Percentiles rank a stretch among this genome's conserved stretches.
phyloP scores from a whole-genome alignment of 2,329 filamentous ascomycete species.

The Bipolaris victoriae region DNA sequence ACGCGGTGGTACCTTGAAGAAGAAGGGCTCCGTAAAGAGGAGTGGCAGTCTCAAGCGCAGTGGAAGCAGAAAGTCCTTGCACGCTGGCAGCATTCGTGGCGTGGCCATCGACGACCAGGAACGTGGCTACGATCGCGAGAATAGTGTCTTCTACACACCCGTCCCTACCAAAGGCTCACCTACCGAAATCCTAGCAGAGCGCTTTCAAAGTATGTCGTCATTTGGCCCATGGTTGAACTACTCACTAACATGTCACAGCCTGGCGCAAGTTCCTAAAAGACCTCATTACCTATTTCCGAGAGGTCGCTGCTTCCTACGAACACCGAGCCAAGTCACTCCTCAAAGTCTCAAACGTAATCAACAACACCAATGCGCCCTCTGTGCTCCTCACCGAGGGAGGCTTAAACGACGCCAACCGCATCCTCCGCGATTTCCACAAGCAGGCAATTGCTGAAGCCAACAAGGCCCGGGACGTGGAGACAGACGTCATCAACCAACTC shows the following conservation, averaged over 20 bases:
- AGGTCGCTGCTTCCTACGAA: slow-evolving; percentile 90
- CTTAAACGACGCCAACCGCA: slow-evolving; percentile 83
- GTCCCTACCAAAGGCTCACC: slow-evolving; percentile 87
- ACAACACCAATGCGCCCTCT: slow-evolving; percentile 76
- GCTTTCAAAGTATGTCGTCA: slow-evolving; percentile 78
- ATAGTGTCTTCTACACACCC: slow-evolving; percentile 88
- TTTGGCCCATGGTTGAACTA: not conserved
- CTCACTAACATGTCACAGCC: slow-evolving; percentile 59
- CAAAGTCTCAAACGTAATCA: slow-evolving; percentile 83
- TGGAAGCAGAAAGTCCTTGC: slow-evolving; percentile 79
- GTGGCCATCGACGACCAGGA: slow-evolving; percentile 74
- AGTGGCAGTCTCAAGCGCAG: slow-evolving; percentile 77
- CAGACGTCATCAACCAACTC: slow-evolving; percentile 86
- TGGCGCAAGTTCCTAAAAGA: slow-evolving; percentile 97
- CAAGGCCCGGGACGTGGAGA: slow-evolving; percentile 89
- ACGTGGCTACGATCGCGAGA: slow-evolving; percentile 67
- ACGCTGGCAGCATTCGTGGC: slow-evolving; percentile 85
- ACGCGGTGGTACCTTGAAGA: slow-evolving; percentile 81
- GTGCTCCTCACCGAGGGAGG: slow-evolving; percentile 81
- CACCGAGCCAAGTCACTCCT: slow-evolving; percentile 78
- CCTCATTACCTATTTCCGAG: slow-evolving; percentile 89
- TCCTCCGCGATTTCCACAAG: slow-evolving; percentile 83
- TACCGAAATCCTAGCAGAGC: slow-evolving; percentile 82
- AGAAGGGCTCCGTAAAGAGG: slow-evolving; percentile 79
- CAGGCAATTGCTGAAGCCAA: slow-evolving; percentile 78